Evolutionary conservation across 1,284 basidiomycete species (phyloP).

Genomic region (Fereydounia khargensis): DNA sequence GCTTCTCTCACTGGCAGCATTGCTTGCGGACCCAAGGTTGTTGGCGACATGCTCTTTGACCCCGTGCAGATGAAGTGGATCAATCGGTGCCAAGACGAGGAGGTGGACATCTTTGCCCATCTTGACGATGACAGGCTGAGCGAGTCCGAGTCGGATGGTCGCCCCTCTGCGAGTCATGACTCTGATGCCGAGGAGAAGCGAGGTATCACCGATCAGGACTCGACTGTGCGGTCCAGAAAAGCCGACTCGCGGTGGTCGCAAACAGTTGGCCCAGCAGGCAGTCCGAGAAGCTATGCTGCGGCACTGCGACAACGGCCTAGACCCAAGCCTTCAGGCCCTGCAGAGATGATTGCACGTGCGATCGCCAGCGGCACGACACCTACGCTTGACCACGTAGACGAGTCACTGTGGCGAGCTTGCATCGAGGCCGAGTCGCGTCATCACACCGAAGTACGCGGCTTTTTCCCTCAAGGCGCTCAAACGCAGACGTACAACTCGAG

Average conservation of each 20-base stretch:
- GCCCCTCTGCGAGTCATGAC: too few species aligned
- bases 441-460: slow-evolving; percentile 20
- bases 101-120: slow-evolving; percentile 58
- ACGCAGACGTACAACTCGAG: neutral
- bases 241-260: neutral
- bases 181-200: neutral
- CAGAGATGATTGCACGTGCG: slow-evolving; percentile 6
- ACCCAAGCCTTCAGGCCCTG: slow-evolving; percentile 6
- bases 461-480: slow-evolving; percentile 1
- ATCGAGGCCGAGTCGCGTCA: slow-evolving; percentile 35
- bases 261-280: neutral
- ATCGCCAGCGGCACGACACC: neutral
- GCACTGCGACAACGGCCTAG: slow-evolving; percentile 4
- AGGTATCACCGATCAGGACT: neutral
- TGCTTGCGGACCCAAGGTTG: slow-evolving; percentile 66
- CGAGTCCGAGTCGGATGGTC: too few species aligned
- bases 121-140: slow-evolving; percentile 16
- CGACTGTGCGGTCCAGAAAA: neutral
- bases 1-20: slow-evolving; percentile 15
- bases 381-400: slow-evolving; percentile 16
- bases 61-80: slow-evolving; percentile 91
- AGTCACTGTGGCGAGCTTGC: slow-evolving; percentile 24
- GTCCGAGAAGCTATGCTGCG: neutral
- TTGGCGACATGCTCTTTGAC: slow-evolving; percentile 97
- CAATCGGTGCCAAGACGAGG: slow-evolving; percentile 72